A percentile compares a stretch with the other conserved stretches of the same genome.
These are phyloP conservation scores for Aspergillus viridinutans DNA, from an alignment of 2,329 filamentous ascomycete species.

Conservation along the genomic window DNA sequence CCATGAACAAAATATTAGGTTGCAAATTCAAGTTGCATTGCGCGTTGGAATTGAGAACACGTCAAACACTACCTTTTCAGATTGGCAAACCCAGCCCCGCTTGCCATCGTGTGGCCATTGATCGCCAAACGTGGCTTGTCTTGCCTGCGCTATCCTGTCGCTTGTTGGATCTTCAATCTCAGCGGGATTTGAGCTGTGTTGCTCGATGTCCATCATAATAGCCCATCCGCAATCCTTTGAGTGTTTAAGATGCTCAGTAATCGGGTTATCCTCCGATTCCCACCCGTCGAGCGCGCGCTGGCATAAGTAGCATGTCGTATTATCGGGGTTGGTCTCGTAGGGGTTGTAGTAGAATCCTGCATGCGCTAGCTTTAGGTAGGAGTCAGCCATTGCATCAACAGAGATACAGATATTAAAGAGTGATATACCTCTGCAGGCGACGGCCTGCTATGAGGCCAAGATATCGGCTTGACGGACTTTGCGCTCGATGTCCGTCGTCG, in stretches of 20 bases:
- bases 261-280: constrained; percentile 80
- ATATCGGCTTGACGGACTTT: constrained; percentile 52
- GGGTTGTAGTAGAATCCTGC: constrained; percentile 91
- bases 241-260: constrained; percentile 80
- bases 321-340: constrained; percentile 70
- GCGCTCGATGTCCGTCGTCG: constrained; percentile 68
- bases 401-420: constrained; percentile 12
- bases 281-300: constrained; percentile 81
- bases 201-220: constrained; percentile 60
- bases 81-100: constrained; percentile 84
- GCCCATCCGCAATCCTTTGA: constrained; percentile 84
- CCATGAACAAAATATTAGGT: constrained; percentile 5
- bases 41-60: not conserved
- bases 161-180: constrained; percentile 68
- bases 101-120: constrained; percentile 88
- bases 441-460: constrained; percentile 76
- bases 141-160: constrained; percentile 67
- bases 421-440: constrained; percentile 57
- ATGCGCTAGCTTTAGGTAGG: constrained; percentile 65
- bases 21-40: not conserved
- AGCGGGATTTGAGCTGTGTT: constrained; percentile 41
- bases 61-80: constrained; percentile 63
- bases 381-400: constrained; percentile 4
- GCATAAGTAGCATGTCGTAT: constrained; percentile 86
- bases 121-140: constrained; percentile 76